Evolutionary conservation across 176 grass and related monocot genomes (phyloP).

Genomic region (Rhynchospora tenuis): DNA sequence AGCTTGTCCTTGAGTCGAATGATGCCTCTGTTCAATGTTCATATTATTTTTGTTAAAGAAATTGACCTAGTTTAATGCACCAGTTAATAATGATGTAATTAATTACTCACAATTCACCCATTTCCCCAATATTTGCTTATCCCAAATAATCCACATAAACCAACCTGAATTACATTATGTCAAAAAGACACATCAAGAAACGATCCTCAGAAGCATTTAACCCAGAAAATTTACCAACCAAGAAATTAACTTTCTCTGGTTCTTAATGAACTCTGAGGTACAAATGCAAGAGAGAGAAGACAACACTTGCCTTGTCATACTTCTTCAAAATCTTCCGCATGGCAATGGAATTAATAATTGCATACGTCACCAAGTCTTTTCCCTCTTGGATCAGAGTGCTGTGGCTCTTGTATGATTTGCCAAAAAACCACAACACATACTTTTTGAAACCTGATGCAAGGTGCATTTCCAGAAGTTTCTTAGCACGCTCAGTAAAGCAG

Average conservation of each 20-base stretch:
- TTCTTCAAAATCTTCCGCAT: constrained; percentile 96
- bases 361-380: constrained; percentile 82
- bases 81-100: background rate
- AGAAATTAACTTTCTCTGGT: background rate
- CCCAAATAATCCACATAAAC: background rate
- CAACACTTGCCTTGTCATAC: constrained; percentile 66
- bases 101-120: background rate
- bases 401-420: constrained; percentile 36
- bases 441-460: constrained; percentile 71
- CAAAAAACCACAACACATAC: constrained; percentile 47
- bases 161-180: background rate
- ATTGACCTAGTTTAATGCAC: background rate
- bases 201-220: background rate
- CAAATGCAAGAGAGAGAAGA: background rate
- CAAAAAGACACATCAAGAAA: background rate
- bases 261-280: background rate
- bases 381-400: constrained; percentile 52
- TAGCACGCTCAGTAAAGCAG: constrained; percentile 75
- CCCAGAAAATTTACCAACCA: background rate
- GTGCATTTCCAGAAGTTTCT: constrained; percentile 66
- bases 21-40: constrained; percentile 48
- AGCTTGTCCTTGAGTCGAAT: constrained; percentile 83
- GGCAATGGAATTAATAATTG: constrained; percentile 85
- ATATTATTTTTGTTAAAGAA: background rate
- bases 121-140: too few relatives aligned